These are phyloP conservation scores for Lathyrus sativus DNA, from an alignment of 306 rosid genomes.

Conservation along the genomic window DNA sequence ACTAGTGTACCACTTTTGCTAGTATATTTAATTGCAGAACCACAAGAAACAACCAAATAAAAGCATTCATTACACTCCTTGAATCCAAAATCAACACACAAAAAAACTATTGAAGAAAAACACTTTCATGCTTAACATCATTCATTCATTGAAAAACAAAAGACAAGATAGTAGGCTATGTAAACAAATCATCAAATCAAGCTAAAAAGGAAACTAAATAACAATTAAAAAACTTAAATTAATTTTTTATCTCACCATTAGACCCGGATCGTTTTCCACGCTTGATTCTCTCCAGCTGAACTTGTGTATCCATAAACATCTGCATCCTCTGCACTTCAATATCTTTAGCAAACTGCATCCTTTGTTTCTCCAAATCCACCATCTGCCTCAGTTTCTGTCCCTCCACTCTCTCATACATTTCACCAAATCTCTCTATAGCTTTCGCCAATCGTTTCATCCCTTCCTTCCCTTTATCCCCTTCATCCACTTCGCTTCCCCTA, in stretches of 20 bases:
- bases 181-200: conserved; percentile 29
- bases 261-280: conserved; percentile 77
- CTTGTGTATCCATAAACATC: conserved; percentile 91
- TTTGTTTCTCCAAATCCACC: conserved; percentile 93
- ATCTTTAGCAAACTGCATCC: conserved; percentile 89
- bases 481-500: conserved; percentile 60
- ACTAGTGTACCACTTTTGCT: conserved; percentile 26
- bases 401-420: conserved; percentile 83
- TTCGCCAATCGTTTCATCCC: conserved; percentile 79
- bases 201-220: conserved; percentile 1
- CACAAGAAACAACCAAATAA: conserved; percentile 31
- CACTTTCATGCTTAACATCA: conserved; percentile 25
- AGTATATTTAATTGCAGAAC: conserved; percentile 42
- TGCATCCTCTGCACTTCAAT: conserved; percentile 87
- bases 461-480: conserved; percentile 56
- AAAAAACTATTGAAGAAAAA: conserved; percentile 11
- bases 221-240: not conserved
- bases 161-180: conserved; percentile 19
- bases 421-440: conserved; percentile 84
- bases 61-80: conserved; percentile 20
- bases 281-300: conserved; percentile 89
- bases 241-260: conserved; percentile 57
- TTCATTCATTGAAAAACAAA: conserved; percentile 23
- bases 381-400: conserved; percentile 84
- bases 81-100: conserved; percentile 21